Evolutionary conservation across 2,329 filamentous ascomycete genomes (phyloP).

Genomic region (Aspergillus costaricaensis): DNA sequence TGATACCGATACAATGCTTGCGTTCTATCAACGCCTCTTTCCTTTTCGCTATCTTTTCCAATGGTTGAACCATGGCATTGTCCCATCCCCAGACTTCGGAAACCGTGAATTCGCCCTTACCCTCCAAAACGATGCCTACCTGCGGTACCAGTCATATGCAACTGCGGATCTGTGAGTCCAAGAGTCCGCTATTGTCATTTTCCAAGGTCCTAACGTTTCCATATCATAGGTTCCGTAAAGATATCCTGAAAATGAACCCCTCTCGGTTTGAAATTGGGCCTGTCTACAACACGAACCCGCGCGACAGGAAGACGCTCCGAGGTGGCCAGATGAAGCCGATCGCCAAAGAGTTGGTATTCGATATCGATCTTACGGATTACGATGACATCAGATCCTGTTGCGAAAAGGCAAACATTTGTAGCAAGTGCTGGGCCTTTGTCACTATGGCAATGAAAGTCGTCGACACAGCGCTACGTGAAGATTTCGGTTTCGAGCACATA

Average conservation of each 20-base stretch:
- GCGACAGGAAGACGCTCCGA: conserved; percentile 84
- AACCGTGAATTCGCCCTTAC: conserved; percentile 97
- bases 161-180: conserved; percentile 61
- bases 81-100: conserved; percentile 81
- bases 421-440: conserved; percentile 94
- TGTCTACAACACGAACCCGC: conserved; percentile 91
- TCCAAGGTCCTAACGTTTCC: background rate
- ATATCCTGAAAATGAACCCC: conserved; percentile 83
- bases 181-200: background rate
- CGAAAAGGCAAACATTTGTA: conserved; percentile 87
- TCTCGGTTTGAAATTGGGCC: conserved; percentile 97
- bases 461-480: conserved; percentile 81
- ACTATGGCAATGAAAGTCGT: conserved; percentile 97
- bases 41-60: conserved; percentile 94
- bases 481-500: conserved; percentile 96
- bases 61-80: conserved; percentile 93
- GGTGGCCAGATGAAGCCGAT: conserved; percentile 80
- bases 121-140: conserved; percentile 85
- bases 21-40: conserved; percentile 94
- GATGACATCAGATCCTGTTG: conserved; percentile 96
- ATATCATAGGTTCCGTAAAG: conserved; percentile 73
- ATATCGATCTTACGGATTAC: conserved; percentile 99
- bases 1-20: conserved; percentile 83
- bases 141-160: conserved; percentile 83
- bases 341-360: conserved; percentile 93